Evolutionary conservation across 495 filamentous ascomycete genomes (phyloP).

Genomic region (Cercophora scortea): DNA sequence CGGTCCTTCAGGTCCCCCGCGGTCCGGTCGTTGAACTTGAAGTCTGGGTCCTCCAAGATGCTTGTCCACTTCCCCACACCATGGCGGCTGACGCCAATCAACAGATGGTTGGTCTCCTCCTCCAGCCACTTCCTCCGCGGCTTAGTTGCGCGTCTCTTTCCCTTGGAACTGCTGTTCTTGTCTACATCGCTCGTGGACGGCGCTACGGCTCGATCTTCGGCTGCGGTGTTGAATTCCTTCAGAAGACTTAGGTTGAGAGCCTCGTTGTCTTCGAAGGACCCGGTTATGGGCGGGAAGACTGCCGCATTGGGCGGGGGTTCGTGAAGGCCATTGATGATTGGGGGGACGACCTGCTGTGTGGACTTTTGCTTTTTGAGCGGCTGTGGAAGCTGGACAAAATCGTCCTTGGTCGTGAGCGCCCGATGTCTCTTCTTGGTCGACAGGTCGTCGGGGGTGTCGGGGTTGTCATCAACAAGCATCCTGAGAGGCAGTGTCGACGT

Average conservation of each 20-base stretch:
- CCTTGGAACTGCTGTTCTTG: slow-evolving; percentile 15
- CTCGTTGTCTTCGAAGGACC: slow-evolving; percentile 35
- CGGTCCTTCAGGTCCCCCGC: slow-evolving; percentile 82
- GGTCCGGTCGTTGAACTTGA: slow-evolving; percentile 66
- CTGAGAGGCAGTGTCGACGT: slow-evolving; percentile 35
- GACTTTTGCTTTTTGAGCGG: slow-evolving; percentile 51
- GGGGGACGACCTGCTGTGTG: slow-evolving; percentile 40
- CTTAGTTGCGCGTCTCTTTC: slow-evolving; percentile 35
- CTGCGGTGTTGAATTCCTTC: slow-evolving; percentile 12
- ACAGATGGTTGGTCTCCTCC: slow-evolving; percentile 69
- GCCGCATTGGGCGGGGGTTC: slow-evolving; percentile 69
- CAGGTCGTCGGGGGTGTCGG: slow-evolving; percentile 23
- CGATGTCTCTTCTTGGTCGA: slow-evolving; percentile 41
- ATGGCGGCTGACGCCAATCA: slow-evolving; percentile 70
- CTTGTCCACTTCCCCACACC: slow-evolving; percentile 85
- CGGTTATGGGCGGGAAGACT: slow-evolving; percentile 63
- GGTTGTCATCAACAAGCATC: slow-evolving; percentile 37
- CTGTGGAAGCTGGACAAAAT: slow-evolving; percentile 48
- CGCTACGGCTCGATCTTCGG: slow-evolving; percentile 20
- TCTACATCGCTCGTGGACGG: slow-evolving; percentile 12
- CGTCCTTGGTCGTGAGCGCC: slow-evolving; percentile 37
- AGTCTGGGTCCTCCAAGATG: slow-evolving; percentile 67
- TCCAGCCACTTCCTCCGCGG: slow-evolving; percentile 67
- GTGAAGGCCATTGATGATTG: slow-evolving; percentile 67
- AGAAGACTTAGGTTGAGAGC: slow-evolving; percentile 6